Base-by-base conservation (phyloP, 345 rosid species). In the Pistacia atlantica region DNA sequence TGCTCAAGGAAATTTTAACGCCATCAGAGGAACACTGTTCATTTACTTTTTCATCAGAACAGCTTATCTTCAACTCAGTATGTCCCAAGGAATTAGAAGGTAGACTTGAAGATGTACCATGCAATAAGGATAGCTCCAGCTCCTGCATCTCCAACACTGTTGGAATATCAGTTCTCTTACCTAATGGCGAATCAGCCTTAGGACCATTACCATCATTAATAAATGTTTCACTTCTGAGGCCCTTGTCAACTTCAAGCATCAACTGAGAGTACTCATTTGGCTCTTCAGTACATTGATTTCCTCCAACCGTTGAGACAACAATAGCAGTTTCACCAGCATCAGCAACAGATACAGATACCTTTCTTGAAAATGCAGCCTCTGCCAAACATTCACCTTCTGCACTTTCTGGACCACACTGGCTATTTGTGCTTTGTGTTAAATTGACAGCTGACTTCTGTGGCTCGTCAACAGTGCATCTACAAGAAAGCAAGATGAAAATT, bases 281-380 rank as follows among this genome's bases (percentile, higher is more conserved):
- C 81, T 84, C 82, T 79, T 81, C 73, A 71, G 68, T 78, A 76
- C 78, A 78, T 55, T 90, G 86, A 60, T 83, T 87, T 65, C 75
- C 91, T 71, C 84, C 86, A 28, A 91, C 87, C 84, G 89, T 87
- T 70, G 99, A 91, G 80, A 96, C 93, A 74, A 96, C 95, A 80
- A 96, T 45, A 64, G 97, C 99, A 3, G 98, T 93, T 85, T 95
- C 99, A 70, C 99, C 99, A 63, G 87, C 87, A 85, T 93, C 99
- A 78, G 97, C 98, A 68, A 93, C 84, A 74, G 94, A 86, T 67
- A 96, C 90, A 77, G 95, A 85, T 76, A 96, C 64, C 73, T 92
- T 93, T 74, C 97, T 87, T 72, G 89, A 77, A 64, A 83, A 88
- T 71, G 87, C 48, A 83, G 83, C 83, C 78, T 92, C 88, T 11